phyloP scores from a whole-genome alignment of 202 grass and related monocot genomes.

The Hordeum pubiflorum region DNA sequence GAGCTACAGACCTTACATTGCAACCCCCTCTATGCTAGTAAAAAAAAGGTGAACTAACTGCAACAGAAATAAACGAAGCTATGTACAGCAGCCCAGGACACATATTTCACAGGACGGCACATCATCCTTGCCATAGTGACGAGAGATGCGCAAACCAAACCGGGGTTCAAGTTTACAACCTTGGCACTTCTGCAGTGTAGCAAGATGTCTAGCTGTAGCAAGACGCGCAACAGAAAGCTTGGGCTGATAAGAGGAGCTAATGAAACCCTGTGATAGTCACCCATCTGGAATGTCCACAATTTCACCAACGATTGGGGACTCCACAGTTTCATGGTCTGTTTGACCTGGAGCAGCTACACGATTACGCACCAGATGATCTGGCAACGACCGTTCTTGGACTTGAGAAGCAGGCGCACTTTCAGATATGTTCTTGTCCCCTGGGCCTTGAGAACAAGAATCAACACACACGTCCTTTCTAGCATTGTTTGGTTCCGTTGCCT shows the following conservation, averaged over 20 bases:
- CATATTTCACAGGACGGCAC: not conserved
- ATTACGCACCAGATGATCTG: not conserved
- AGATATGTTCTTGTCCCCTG: not conserved
- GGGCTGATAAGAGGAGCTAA: not conserved
- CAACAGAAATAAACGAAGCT: not conserved
- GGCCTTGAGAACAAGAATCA: slow-evolving; percentile 10
- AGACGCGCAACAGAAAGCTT: not conserved
- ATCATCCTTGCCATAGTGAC: not conserved
- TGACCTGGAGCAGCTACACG: slow-evolving; percentile 21
- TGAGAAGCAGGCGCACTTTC: not conserved
- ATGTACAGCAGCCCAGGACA: slow-evolving; percentile 2
- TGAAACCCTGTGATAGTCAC: slow-evolving; percentile 8
- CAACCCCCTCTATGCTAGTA: not conserved
- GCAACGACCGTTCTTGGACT: slow-evolving; percentile 4
- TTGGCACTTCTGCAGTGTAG: not conserved
- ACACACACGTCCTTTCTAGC: not conserved
- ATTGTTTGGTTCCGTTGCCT: not conserved
- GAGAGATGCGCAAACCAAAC: not conserved
- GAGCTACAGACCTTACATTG: not conserved
- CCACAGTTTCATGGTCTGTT: not conserved
- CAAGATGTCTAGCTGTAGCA: not conserved
- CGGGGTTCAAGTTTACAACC: not conserved
- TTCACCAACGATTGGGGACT: slow-evolving; percentile 35
- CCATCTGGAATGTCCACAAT: slow-evolving; percentile 62
- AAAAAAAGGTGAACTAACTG: not conserved